Evolutionary conservation across 2,329 filamentous ascomycete species (phyloP), one percentile per base, ranked within the genome.

Genomic region (Escovopsis weberi): DNA sequence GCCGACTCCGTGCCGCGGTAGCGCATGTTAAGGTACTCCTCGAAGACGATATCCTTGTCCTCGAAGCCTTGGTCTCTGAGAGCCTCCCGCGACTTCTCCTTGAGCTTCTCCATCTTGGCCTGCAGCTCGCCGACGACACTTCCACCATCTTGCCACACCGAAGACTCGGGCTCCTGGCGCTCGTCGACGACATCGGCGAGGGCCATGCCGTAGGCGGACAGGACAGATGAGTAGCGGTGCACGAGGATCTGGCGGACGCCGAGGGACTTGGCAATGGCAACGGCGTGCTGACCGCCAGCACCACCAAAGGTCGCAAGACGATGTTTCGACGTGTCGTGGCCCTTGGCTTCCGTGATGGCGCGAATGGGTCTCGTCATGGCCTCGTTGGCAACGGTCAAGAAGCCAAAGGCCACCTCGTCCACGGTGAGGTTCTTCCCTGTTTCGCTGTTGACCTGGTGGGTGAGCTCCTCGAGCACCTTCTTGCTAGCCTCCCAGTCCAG

Each of bases 131-230:
- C 61, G 5, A 79, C 68, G 0, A 75, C 74, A 1, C 72, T 68
- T 32, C 70, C 69, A 11, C 69, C 58, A 15, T 79, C 75, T 12
- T 70, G 68, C 75, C 76, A 80, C 6, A 80, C 65, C 12, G 68
- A 66, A 2, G 78, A 78, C 33, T 79, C 74, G 4, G 84, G 82
- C 55, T 88, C 85, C 55, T 95, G 88, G 28, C 82, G 73, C 62
- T 95, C 88, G 49, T 94, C 85, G 0, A 95, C 88, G 0, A 94
- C 87, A 54, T 95, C 88, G 10, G 88, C 88, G 4, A 95, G 65
- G 0, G 87, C 86, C 84, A 94, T 94, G 8, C 87, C 87, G 51
- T 94, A 94, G 0, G 87, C 87, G 1, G 86, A 94, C 0, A 94
- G 69, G 1, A 94, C 84, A 0, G 85, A 93, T 0, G 86, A 93